Percentiles rank a stretch among this genome's conserved stretches.
phyloP scores from a whole-genome alignment of 768 basidiomycete species.

The Coprinopsis sp. region DNA sequence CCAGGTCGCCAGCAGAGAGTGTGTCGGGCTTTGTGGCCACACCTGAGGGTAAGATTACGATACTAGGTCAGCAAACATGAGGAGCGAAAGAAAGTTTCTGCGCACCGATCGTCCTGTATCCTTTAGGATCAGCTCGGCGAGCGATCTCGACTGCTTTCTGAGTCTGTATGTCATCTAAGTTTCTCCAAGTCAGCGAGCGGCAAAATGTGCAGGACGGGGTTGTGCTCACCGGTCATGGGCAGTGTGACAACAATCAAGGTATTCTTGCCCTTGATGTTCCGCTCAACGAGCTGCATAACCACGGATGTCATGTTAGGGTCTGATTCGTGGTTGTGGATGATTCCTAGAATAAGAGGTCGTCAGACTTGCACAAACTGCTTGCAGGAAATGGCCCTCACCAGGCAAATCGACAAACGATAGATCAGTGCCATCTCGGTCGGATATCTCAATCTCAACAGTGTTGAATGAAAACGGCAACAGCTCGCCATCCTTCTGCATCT shows the following conservation, averaged over 20 bases:
- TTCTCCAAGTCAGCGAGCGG: too few species aligned
- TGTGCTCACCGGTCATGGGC: slow-evolving; percentile 59
- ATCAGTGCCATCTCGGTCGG: slow-evolving; percentile 41
- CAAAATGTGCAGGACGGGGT: too few species aligned
- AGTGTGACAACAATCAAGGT: slow-evolving; percentile 63
- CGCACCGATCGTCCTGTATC: slow-evolving; percentile 60
- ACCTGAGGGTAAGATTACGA: slow-evolving; percentile 31
- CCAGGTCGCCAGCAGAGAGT: slow-evolving; percentile 38
- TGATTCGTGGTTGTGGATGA: slow-evolving; percentile 50
- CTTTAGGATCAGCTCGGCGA: slow-evolving; percentile 44
- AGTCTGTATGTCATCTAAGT: slow-evolving; percentile 69
- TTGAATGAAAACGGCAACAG: slow-evolving; percentile 43
- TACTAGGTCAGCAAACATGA: neutral
- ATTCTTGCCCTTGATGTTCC: slow-evolving; percentile 43
- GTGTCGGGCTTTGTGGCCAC: slow-evolving; percentile 70
- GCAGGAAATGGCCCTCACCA: slow-evolving; percentile 27
- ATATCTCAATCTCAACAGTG: slow-evolving; percentile 41
- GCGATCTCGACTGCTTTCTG: slow-evolving; percentile 56
- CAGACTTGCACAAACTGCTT: slow-evolving; percentile 8
- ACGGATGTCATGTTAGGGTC: slow-evolving; percentile 32
- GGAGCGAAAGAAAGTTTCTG: neutral
- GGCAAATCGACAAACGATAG: slow-evolving; percentile 53
- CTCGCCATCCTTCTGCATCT: neutral
- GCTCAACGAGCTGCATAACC: slow-evolving; percentile 43
- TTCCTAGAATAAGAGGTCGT: slow-evolving; percentile 28